Percentiles rank a stretch among this genome's conserved stretches.
These are phyloP conservation scores for Hevea brasiliensis DNA, from an alignment of 345 rosid species.

Conservation along the genomic window DNA sequence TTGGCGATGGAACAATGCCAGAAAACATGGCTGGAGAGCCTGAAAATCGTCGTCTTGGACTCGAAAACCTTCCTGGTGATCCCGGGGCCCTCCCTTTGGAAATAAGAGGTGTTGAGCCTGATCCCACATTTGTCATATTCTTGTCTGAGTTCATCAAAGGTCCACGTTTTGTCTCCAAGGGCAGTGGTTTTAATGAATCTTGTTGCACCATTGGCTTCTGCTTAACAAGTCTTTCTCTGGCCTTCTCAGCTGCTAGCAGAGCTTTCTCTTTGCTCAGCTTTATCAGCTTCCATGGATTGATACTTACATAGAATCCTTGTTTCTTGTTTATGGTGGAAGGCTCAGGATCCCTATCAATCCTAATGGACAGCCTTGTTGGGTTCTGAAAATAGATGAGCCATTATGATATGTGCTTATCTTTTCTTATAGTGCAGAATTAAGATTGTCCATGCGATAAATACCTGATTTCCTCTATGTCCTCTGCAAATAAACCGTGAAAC, in stretches of 20 bases:
- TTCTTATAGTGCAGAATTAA: slow-evolving; percentile 8
- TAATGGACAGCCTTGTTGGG: slow-evolving; percentile 59
- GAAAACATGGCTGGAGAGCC: slow-evolving; percentile 50
- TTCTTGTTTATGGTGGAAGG: slow-evolving; percentile 52
- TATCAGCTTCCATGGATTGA: slow-evolving; percentile 85
- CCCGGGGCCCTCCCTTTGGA: slow-evolving; percentile 44
- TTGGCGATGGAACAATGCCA: slow-evolving; percentile 57
- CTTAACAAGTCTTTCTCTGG: slow-evolving; percentile 70
- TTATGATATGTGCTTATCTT: background rate
- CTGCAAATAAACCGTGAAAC: slow-evolving; percentile 66
- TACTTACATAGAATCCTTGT: slow-evolving; percentile 69
- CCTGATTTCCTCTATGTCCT: slow-evolving; percentile 55
- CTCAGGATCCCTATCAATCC: slow-evolving; percentile 67
- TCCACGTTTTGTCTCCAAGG: slow-evolving; percentile 74
- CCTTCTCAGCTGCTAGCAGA: slow-evolving; percentile 85
- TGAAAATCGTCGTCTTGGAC: slow-evolving; percentile 90
- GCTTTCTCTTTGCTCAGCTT: slow-evolving; percentile 83
- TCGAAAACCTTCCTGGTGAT: slow-evolving; percentile 69
- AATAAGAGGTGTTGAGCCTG: slow-evolving; percentile 49
- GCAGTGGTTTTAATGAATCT: slow-evolving; percentile 70
- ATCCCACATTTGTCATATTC: slow-evolving; percentile 28
- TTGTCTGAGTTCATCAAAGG: slow-evolving; percentile 57
- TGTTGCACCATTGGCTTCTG: slow-evolving; percentile 40
- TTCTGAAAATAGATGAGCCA: slow-evolving; percentile 41
- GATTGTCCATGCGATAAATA: slow-evolving; percentile 11